Base-by-base conservation (phyloP, 2,329 filamentous ascomycete genomes). In the Seiridium unicorne region DNA sequence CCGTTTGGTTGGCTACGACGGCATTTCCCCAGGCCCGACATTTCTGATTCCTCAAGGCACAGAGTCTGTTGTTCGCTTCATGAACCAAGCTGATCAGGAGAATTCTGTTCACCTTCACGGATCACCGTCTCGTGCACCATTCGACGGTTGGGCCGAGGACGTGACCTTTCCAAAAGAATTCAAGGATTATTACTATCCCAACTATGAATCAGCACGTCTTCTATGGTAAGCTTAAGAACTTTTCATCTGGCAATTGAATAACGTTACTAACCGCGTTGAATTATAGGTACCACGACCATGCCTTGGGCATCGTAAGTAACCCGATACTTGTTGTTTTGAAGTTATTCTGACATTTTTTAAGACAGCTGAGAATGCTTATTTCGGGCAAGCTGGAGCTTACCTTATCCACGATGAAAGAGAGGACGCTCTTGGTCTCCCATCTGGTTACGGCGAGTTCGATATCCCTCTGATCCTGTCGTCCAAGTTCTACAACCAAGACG, bases 151-250 rank as follows among this genome's bases (percentile, higher is more conserved):
- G 81, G 83, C 83, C 3, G 77, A 79, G 51, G 84, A 86, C 61
- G 72, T 76, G n/a, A 80, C 81, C 1, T 51, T 71, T 1, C 77
- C 79, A 0, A 82, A 83, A 0, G 72, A 86, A 64, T 85, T 80
- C 71, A 86, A 87, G 68, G 85, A 69, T 55, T 69, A 87, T 68
- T 87, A 86, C 68, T 87, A 85, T 64, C 84, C 84, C 9, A 87
- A 87, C 67, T 72, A 69, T 13, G 79, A 86, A 66, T 76, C 74
- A 46, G 81, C 78, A 2, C 76, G 84, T 46, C 77, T 81, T 0
- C 75, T 86, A 42, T 87, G 84, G 84, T 49, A 49, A 49, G 47
- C 35, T 1, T 4, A 1, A 2, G 4, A n/a, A 35, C 13, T 13
- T 8, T 31, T 3, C 26, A 48, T 48, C 18, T 26, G 18, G 6